Conservation (phyloP, 2,329 filamentous ascomycete genomes). For the Podosphaera xanthii region DNA sequence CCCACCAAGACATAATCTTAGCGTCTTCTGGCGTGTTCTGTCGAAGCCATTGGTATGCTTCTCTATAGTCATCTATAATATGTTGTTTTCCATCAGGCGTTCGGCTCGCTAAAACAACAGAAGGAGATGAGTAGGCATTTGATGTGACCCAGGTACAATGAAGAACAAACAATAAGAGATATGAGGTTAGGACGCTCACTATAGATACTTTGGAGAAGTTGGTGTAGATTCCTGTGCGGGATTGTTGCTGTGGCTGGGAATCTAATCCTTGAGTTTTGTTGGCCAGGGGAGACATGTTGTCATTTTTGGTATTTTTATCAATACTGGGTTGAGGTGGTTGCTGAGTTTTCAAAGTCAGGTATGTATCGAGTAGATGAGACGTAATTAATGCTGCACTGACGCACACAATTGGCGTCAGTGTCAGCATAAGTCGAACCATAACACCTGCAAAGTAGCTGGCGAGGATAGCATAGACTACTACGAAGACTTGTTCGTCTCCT, state of each 20-base stretch:
- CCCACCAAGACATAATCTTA: constrained; percentile 99
- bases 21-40: constrained; percentile 90
- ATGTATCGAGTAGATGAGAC: constrained; percentile 74
- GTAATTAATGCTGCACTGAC: constrained; percentile 75
- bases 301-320: constrained; percentile 15
- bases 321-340: constrained; percentile 18
- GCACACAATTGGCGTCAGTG: constrained; percentile 86
- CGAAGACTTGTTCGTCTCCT: constrained; percentile 88
- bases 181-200: constrained; percentile 12
- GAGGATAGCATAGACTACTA: constrained; percentile 91
- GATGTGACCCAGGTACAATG: constrained; percentile 99
- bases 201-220: constrained; percentile 59
- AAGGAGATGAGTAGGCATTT: constrained; percentile 95
- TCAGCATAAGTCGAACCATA: constrained; percentile 98
- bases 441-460: constrained; percentile 97
- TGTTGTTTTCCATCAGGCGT: constrained; percentile 89
- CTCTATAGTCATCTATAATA: constrained; percentile 97
- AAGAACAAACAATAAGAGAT: constrained; percentile 30
- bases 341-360: constrained; percentile 45
- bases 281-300: constrained; percentile 18
- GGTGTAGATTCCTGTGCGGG: constrained; percentile 66
- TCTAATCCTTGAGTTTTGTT: constrained; percentile 34
- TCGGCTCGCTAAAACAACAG: constrained; percentile 79
- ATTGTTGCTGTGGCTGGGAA: constrained; percentile 48
- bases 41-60: constrained; percentile 97